Base-by-base conservation (phyloP, 306 rosid species). In the Hippophae rhamnoides region DNA sequence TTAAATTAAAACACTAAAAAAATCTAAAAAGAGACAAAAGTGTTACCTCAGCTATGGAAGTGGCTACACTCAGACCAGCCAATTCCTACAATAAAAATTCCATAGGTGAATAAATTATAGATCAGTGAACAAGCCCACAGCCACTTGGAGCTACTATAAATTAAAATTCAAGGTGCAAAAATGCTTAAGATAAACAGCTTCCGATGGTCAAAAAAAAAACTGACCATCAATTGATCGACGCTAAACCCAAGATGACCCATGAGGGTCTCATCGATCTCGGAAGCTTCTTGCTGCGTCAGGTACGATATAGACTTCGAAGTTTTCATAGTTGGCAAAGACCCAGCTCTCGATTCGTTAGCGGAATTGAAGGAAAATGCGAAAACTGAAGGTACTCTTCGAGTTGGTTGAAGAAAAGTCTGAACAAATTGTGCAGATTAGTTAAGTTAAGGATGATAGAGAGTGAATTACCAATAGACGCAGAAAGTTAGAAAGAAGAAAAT, bases 231-330 rank as follows among this genome's bases (percentile, higher is more conserved):
- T 77, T 88, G 99, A 46, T 88, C 97, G 65, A 93, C 85, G 43
- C 78, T 81, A 69, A 93, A 93, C 47, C 97, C 99, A 42, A 93
- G 80, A 78, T 90, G 94, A 26, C 97, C 99, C 99, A 93, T 93
- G 56, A 92, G 94, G 10, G 76, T 66, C 62, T 87, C 95, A 66
- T 93, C 99, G 60, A 88, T 81, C 82, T 86, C 90, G 51, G 95
- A 85, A 8, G 99, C 99, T 63, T 93, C 78, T 38, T 75, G 83
- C 77, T 93, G 99, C 58, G 77, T 65, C 25, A 92, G 73, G 70
- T 80, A 82, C 67, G 96, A 83, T 13, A 92, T 52, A 8, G 89
- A 52, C 78, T 81, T 82, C 47, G 57, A 66, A 57, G 49, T 72
- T 47, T 45, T 76, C 92, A 86, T 81, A 67, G 51, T 62, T 63